Conservation (phyloP, 768 basidiomycete species). For the Russula lepida region DNA sequence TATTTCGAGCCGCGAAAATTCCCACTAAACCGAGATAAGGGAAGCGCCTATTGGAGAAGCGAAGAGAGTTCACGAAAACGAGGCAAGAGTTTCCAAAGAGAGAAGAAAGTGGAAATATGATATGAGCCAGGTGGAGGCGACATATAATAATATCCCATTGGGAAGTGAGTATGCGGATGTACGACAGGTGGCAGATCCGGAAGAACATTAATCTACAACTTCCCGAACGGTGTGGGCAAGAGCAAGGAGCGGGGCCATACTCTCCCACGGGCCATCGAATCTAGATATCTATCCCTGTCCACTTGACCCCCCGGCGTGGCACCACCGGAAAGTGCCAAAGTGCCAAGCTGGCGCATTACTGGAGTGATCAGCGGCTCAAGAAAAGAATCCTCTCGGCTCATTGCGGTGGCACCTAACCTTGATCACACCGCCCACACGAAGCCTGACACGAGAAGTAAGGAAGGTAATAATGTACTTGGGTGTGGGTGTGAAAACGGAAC, state of each 20-base stretch:
- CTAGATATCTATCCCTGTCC: constrained; percentile 2
- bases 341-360: constrained; percentile 1
- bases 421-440: constrained; percentile 13
- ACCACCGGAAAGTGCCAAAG: not conserved
- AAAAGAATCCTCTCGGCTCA: not conserved
- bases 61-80: constrained; percentile 10
- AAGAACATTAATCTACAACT: not conserved
- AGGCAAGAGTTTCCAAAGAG: constrained; percentile 10
- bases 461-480: constrained; percentile 2
- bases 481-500: constrained; percentile 8
- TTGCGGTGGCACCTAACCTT: constrained; percentile 12
- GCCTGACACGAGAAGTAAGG: constrained; percentile 3
- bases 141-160: not conserved
- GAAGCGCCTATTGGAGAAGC: constrained; percentile 14
- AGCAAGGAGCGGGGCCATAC: not conserved
- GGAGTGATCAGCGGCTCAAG: constrained; percentile 10
- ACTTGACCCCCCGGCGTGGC: not conserved
- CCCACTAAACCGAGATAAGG: constrained; percentile 18
- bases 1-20: constrained; percentile 16
- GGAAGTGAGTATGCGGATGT: not conserved
- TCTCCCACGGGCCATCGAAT: constrained; percentile 1
- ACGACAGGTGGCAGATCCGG: constrained; percentile 8
- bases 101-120: constrained; percentile 12
- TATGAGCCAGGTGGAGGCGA: not conserved
- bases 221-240: not conserved